Evolutionary conservation across 164 flowering plant genomes (phyloP), one percentile per base, ranked within the genome.

Genomic region (Santalum album): DNA sequence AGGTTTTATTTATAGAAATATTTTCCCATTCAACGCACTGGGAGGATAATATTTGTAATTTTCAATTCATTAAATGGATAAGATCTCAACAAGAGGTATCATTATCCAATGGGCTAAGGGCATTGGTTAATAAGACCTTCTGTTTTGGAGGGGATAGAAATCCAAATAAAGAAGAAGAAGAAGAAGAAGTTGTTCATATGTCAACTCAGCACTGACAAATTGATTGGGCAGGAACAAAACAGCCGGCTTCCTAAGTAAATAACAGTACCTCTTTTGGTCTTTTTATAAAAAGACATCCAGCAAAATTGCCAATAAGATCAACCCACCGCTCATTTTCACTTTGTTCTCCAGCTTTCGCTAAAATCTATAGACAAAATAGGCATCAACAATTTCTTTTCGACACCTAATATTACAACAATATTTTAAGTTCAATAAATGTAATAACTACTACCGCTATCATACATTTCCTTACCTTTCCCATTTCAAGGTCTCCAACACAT

Each of bases 401-500:
- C 23, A 40, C 27, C 12, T 54, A 27, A 34, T 2, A 24, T 18
- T 53, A 7, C 24, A 10, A 20, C 15, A n/a, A 34, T 49, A 43
- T 29, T 25, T 47, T 29, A 29, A 29, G 9, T 29, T 29, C 34
- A 4, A 29, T 29, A 4, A 29, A n/a, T n/a, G n/a, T n/a, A 3
- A 29, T 29, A 29, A 29, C 4, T 29, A 29, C 6, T 29, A 29
- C 34, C 6, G 6, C 4, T 9, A 29, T 3, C 34, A 62, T 20
- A 49, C 12, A 40, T 25, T 35, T 17, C 25, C 15, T 47, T 74
- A 94, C 99, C 99, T 90, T 94, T 65, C 99, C 96, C 97, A 94
- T 94, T 69, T 94, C 99, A 61, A 94, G 83, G 67, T 94, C 99
- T 25, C 99, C 99, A 55, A 89, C 96, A 73, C 99, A 94, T 57